These are phyloP conservation scores for Cryphonectria naterciae DNA, from an alignment of 2,329 filamentous ascomycete genomes.

Conservation along the genomic window DNA sequence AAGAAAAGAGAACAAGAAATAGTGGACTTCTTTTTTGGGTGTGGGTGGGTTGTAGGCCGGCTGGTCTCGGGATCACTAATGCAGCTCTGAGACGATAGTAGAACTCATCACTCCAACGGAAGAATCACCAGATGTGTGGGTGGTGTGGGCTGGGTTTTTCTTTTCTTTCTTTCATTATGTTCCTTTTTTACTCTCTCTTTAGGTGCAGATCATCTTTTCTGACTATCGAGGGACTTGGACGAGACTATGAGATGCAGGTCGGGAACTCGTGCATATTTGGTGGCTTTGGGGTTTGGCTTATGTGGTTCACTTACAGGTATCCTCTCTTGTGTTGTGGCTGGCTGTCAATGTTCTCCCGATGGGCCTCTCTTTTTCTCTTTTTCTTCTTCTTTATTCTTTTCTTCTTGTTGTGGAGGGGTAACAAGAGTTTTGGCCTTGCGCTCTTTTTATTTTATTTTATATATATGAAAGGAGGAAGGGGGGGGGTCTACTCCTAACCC, in stretches of 20 bases:
- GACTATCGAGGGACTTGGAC: background rate
- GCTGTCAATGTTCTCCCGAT: background rate
- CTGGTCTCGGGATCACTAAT: background rate
- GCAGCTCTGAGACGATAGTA: constrained; percentile 11
- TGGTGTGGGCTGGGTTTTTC: background rate
- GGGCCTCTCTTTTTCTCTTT: background rate
- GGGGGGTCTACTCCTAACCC: background rate
- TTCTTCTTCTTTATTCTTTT: background rate
- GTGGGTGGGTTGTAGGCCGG: too few species aligned
- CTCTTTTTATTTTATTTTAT: background rate
- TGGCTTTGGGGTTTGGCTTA: background rate
- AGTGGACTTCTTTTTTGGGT: background rate
- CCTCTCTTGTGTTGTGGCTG: background rate
- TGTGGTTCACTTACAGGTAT: background rate
- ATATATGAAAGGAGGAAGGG: too few species aligned
- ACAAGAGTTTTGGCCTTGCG: background rate
- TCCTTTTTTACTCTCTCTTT: background rate
- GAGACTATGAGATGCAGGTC: constrained; percentile 11
- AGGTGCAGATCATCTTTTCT: constrained; percentile 12
- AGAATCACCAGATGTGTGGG: too few species aligned
- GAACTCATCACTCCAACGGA: background rate
- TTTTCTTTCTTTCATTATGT: background rate
- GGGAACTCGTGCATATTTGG: constrained; percentile 1
- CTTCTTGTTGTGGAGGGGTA: background rate
- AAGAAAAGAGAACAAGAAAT: background rate